Percentiles rank a stretch among this genome's conserved stretches.
Conservation (phyloP, 2,329 filamentous ascomycete species). For the Alternaria gaisen region DNA sequence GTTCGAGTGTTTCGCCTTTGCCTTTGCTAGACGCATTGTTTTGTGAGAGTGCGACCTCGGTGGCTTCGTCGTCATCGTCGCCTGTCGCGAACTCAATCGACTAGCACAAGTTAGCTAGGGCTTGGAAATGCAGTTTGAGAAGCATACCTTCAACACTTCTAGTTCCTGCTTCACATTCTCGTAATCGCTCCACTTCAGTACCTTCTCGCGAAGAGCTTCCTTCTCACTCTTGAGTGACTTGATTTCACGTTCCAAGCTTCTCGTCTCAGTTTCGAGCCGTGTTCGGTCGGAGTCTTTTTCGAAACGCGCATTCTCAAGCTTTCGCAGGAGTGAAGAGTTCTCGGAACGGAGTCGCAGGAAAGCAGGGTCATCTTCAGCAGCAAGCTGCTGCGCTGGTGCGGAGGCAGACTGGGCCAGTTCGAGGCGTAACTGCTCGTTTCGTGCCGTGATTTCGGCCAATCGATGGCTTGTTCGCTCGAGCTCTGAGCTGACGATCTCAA, state of each 20-base stretch:
- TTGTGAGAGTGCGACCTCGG: constrained; percentile 43
- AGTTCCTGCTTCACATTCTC: constrained; percentile 96
- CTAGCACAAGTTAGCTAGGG: constrained; percentile 46
- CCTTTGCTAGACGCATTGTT: constrained; percentile 64
- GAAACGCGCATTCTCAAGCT: constrained; percentile 81
- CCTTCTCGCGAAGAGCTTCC: constrained; percentile 79
- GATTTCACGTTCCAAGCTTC: constrained; percentile 81
- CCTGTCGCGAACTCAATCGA: constrained; percentile 96
- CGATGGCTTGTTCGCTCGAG: constrained; percentile 87
- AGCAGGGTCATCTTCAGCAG: constrained; percentile 86
- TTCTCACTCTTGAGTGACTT: constrained; percentile 79
- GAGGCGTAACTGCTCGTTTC: constrained; percentile 90
- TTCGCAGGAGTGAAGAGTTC: constrained; percentile 89
- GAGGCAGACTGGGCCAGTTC: constrained; percentile 91
- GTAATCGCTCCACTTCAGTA: constrained; percentile 92
- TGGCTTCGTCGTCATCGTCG: constrained; percentile 67
- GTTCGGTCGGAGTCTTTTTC: constrained; percentile 85
- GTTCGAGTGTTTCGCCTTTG: constrained; percentile 85
- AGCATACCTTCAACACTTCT: constrained; percentile 80
- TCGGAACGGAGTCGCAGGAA: constrained; percentile 91
- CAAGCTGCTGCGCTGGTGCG: constrained; percentile 66
- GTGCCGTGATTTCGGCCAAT: constrained; percentile 87
- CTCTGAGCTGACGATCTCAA: constrained; percentile 92
- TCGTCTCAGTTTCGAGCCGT: constrained; percentile 76
- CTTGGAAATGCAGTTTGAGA: too few relatives aligned